A percentile compares a stretch with the other conserved stretches of the same genome.
Evolutionary conservation across 495 filamentous ascomycete genomes (phyloP).

Genomic region (Hypomontagnella monticulosa): DNA sequence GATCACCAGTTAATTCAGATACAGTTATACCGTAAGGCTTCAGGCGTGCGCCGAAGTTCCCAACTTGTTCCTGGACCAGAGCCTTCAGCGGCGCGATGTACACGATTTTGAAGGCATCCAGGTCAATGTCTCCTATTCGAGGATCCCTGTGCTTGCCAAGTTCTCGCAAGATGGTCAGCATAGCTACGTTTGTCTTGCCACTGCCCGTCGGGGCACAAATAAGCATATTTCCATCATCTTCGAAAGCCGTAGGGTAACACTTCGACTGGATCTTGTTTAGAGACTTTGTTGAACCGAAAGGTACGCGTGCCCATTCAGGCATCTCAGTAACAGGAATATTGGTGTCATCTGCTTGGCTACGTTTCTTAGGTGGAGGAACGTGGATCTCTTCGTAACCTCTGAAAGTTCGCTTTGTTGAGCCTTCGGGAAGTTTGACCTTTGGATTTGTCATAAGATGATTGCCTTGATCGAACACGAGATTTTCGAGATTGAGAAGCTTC

Average conservation of each 20-base stretch:
- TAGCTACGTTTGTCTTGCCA: conserved; percentile 98
- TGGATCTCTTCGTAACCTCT: conserved; percentile 99
- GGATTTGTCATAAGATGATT: conserved; percentile 99
- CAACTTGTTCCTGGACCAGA: conserved; percentile 94
- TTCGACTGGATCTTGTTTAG: conserved; percentile 95
- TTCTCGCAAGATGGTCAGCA: conserved; percentile 95
- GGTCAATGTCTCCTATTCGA: conserved; percentile 84
- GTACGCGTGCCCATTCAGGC: conserved; percentile 88
- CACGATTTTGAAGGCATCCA: conserved; percentile 97
- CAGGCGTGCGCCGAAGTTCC: conserved; percentile 91
- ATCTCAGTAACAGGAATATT: conserved; percentile 84
- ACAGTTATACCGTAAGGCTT: conserved; percentile 92
- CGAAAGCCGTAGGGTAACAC: conserved; percentile 90
- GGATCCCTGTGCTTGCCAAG: conserved; percentile 94
- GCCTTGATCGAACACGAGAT: conserved; percentile 95
- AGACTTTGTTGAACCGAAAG: conserved; percentile 79
- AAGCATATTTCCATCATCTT: conserved; percentile 96
- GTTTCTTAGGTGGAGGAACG: conserved; percentile 88
- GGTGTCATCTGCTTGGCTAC: conserved; percentile 79
- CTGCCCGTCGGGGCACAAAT: conserved; percentile 97
- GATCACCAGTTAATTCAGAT: conserved; percentile 93
- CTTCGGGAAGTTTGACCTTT: conserved; percentile 92
- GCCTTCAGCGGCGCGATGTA: conserved; percentile 96
- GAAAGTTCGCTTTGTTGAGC: conserved; percentile 91
- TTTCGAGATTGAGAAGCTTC: conserved; percentile 90